A percentile compares a stretch with the other conserved stretches of the same genome.
Conservation (phyloP, 1,139 yeast species). For the Nakaseomyces sp. region DNA sequence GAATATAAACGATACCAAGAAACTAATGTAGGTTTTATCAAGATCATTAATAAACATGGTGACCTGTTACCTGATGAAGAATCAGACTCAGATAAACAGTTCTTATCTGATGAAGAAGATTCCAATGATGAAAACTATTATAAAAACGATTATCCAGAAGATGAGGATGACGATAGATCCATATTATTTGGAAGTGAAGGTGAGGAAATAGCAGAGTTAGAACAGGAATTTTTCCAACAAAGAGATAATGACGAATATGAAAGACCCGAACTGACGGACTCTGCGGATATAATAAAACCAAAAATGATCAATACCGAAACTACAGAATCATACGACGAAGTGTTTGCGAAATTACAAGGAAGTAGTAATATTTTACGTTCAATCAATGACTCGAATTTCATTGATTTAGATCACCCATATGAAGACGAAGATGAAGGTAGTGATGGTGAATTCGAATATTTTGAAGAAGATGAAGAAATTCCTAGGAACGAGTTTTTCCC, state of each 20-base stretch:
- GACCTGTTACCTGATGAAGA: conserved; percentile 46
- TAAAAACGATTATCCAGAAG: conserved; percentile 90
- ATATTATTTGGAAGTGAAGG: conserved; percentile 34
- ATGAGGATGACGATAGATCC: conserved; percentile 55
- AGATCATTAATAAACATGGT: conserved; percentile 60
- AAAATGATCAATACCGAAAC: not conserved
- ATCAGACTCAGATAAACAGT: conserved; percentile 33
- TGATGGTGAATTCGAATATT: conserved; percentile 29
- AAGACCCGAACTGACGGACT: not conserved
- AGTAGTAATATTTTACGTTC: conserved; percentile 25
- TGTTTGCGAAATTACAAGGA: conserved; percentile 31
- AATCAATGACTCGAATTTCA: conserved; percentile 17
- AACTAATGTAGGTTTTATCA: conserved; percentile 51
- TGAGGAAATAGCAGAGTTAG: conserved; percentile 24
- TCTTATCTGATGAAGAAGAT: conserved; percentile 55
- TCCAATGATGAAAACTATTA: conserved; percentile 88
- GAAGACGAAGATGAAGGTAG: conserved; percentile 16
- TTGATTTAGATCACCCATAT: conserved; percentile 23
- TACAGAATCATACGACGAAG: conserved; percentile 16
- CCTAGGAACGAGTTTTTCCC: conserved; percentile 45
- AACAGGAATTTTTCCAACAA: conserved; percentile 10
- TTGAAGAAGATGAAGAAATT: conserved; percentile 30
- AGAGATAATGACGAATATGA: conserved; percentile 13
- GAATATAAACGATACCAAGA: conserved; percentile 35
- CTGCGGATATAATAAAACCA: not conserved